Conservation (phyloP, 176 grass and related monocot genomes). For the Luzula sylvatica region DNA sequence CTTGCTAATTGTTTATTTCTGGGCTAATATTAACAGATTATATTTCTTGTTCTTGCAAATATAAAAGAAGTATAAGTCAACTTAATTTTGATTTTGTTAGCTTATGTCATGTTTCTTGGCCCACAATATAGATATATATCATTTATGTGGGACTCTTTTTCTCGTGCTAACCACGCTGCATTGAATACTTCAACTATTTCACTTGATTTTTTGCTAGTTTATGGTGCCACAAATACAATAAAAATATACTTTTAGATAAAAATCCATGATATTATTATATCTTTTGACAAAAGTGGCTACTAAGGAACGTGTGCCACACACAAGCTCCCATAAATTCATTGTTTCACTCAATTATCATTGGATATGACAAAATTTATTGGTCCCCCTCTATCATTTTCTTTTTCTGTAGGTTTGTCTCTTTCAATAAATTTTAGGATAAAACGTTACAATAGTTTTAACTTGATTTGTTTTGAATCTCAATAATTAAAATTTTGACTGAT, state of each 20-base stretch:
- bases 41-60: too few species aligned
- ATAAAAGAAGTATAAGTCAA: too few species aligned
- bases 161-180: slow-evolving; percentile 49
- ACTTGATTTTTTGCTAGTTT: too few species aligned
- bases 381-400: not conserved
- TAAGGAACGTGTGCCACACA: slow-evolving; percentile 45
- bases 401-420: not conserved
- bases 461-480: not conserved
- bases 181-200: slow-evolving; percentile 3
- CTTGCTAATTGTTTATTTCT: not conserved
- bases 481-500: not conserved
- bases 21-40: not conserved
- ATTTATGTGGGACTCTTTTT: too few species aligned
- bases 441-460: not conserved
- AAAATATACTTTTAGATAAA: too few species aligned
- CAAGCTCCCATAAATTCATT: slow-evolving; percentile 30
- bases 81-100: too few species aligned
- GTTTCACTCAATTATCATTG: not conserved
- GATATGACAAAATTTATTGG: not conserved
- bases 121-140: too few species aligned
- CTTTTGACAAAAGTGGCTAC: too few species aligned
- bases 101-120: too few species aligned
- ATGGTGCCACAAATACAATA: too few species aligned
- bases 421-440: not conserved
- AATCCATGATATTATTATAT: too few species aligned